Percentiles rank a stretch among this genome's conserved stretches.
Evolutionary conservation across 495 filamentous ascomycete species (phyloP).

Genomic region (Penicillium flavigenum): DNA sequence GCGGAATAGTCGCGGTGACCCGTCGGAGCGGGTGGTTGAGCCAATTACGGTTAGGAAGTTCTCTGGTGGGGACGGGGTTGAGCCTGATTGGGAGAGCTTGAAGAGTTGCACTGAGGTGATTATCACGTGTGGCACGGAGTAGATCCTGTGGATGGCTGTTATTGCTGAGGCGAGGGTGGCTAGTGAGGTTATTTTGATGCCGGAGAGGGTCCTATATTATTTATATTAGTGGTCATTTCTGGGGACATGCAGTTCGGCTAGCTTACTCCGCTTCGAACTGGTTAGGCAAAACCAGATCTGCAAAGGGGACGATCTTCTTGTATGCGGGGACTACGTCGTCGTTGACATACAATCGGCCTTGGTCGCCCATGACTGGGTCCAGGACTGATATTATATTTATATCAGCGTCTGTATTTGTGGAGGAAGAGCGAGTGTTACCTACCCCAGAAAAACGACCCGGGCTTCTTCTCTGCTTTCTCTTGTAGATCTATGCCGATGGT

Average conservation of each 20-base stretch:
- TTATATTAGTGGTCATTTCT: background rate
- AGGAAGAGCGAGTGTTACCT: constrained; percentile 15
- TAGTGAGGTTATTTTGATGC: constrained; percentile 75
- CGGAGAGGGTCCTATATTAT: constrained; percentile 67
- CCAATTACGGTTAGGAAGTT: constrained; percentile 72
- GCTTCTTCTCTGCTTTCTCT: constrained; percentile 57
- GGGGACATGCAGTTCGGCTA: background rate
- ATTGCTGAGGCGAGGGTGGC: constrained; percentile 70
- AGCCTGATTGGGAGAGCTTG: constrained; percentile 39
- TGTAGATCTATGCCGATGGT: constrained; percentile 78
- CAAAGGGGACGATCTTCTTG: constrained; percentile 69
- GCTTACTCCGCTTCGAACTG: constrained; percentile 94
- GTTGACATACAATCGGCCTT: constrained; percentile 84
- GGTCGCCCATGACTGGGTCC: constrained; percentile 97
- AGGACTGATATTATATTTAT: constrained; percentile 53
- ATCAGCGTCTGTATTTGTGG: constrained; percentile 5
- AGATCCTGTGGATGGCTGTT: constrained; percentile 69
- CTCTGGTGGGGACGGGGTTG: constrained; percentile 36
- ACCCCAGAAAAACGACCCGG: constrained; percentile 91
- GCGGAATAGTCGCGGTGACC: constrained; percentile 71
- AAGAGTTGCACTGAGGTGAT: constrained; percentile 77
- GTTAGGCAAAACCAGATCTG: constrained; percentile 92
- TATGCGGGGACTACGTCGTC: constrained; percentile 91
- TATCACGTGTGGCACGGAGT: constrained; percentile 82
- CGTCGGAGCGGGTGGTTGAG: constrained; percentile 63